Conservation (phyloP, 1,284 basidiomycete genomes). For the Fomitopsis betulina region DNA sequence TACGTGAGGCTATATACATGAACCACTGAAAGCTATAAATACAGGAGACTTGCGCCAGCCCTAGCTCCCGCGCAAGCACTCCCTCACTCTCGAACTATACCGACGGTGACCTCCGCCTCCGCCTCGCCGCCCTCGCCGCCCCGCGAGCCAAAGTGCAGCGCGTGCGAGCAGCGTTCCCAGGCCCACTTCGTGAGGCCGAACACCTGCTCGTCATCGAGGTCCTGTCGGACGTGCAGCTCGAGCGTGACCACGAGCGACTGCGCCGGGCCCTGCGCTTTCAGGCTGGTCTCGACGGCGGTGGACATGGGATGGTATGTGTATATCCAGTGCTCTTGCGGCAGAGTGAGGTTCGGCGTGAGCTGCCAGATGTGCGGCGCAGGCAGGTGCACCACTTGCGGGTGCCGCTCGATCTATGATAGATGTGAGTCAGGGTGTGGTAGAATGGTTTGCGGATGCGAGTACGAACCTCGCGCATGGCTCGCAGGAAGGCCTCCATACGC, state of each 20-base stretch:
- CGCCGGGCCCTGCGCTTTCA: slow-evolving; percentile 22
- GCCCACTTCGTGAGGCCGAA: slow-evolving; percentile 70
- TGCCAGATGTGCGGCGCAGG: slow-evolving; percentile 87
- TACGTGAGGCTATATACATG: slow-evolving; percentile 7
- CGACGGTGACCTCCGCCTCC: slow-evolving; percentile 44
- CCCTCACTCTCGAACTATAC: slow-evolving; percentile 33
- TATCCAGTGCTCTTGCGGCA: slow-evolving; percentile 16
- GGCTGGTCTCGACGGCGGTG: slow-evolving; percentile 3
- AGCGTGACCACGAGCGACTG: slow-evolving; percentile 75
- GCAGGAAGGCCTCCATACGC: slow-evolving; percentile 74
- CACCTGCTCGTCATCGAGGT: slow-evolving; percentile 70
- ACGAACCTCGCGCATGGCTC: slow-evolving; percentile 75
- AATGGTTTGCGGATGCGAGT: slow-evolving; percentile 5
- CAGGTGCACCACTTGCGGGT: slow-evolving; percentile 73
- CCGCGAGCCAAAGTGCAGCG: slow-evolving; percentile 27
- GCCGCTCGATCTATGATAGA: slow-evolving; percentile 60
- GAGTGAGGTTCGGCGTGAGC: slow-evolving; percentile 47
- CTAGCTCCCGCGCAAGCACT: not conserved
- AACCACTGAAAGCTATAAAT: slow-evolving; percentile 12
- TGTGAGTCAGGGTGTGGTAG: not conserved
- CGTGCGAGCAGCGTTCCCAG: slow-evolving; percentile 54
- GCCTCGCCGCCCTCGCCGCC: slow-evolving; percentile 27
- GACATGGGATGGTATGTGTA: slow-evolving; percentile 14
- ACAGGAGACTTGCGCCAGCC: slow-evolving; percentile 4
- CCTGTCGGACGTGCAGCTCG: slow-evolving; percentile 68